These are phyloP conservation scores for Pyrenopolyporus hunteri DNA, from an alignment of 495 filamentous ascomycete genomes.

Conservation along the genomic window DNA sequence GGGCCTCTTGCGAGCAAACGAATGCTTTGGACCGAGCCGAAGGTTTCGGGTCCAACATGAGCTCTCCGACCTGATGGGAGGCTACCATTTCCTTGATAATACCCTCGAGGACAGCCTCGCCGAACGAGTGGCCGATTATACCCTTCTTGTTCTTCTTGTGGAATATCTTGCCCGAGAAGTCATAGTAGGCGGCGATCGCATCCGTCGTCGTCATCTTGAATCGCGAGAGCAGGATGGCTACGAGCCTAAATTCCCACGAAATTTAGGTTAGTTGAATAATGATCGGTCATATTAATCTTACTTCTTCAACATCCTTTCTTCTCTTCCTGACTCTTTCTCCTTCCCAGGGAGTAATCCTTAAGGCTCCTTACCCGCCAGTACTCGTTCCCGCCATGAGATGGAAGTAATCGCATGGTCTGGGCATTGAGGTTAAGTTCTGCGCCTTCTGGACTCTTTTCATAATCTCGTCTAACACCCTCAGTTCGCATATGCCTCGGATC, in stretches of 20 bases:
- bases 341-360: neutral
- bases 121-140: neutral
- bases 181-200: constrained; percentile 1
- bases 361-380: constrained; percentile 9
- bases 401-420: constrained; percentile 5
- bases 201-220: constrained; percentile 10
- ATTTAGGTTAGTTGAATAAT: neutral
- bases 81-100: neutral
- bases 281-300: neutral
- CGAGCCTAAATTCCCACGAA: neutral
- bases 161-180: constrained; percentile 5
- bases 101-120: neutral
- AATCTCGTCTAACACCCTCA: constrained; percentile 6
- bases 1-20: neutral
- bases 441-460: constrained; percentile 7
- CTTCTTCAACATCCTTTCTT: neutral
- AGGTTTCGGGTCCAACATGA: constrained; percentile 2
- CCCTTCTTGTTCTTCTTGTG: neutral
- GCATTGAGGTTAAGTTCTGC: neutral
- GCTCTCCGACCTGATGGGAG: neutral
- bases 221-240: constrained; percentile 4
- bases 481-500: constrained; percentile 5
- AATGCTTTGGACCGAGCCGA: neutral
- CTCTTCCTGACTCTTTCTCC: neutral
- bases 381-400: constrained; percentile 8